Conservation (phyloP, 768 basidiomycete species). For the Suillus subaureus region DNA sequence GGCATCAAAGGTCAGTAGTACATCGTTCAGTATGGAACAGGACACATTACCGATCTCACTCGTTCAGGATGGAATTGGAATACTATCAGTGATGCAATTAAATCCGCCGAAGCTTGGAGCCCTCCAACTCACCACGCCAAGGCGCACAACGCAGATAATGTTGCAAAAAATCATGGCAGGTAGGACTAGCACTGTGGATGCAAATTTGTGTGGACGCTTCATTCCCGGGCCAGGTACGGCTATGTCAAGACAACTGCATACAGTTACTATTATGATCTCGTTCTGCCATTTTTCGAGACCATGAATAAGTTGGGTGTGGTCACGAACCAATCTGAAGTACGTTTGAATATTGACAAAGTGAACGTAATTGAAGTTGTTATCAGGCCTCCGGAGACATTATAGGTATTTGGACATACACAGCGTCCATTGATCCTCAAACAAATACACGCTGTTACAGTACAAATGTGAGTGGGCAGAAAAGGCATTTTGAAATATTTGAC, state of each 20-base stretch:
- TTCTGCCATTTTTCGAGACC: constrained; percentile 17
- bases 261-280: constrained; percentile 20
- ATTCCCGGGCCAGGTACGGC: constrained; percentile 9
- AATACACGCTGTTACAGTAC: constrained; percentile 20
- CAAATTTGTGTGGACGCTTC: not conserved
- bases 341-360: not conserved
- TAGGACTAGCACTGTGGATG: not conserved
- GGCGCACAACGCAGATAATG: constrained; percentile 15
- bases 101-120: constrained; percentile 18
- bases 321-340: constrained; percentile 18
- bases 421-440: constrained; percentile 19
- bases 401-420: constrained; percentile 20
- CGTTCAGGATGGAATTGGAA: constrained; percentile 20
- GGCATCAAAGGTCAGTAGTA: constrained; percentile 18
- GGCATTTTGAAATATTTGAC: not conserved
- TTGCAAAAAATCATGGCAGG: constrained; percentile 17
- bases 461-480: constrained; percentile 12
- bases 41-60: not conserved
- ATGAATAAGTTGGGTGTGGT: constrained; percentile 19
- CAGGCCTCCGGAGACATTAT: constrained; percentile 20
- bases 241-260: constrained; percentile 20
- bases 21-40: not conserved
- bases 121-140: constrained; percentile 17
- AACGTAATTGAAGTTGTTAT: not conserved
- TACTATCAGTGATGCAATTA: constrained; percentile 16